Conservation (phyloP, 805 yeast genomes). For the Ogataea corticis region DNA sequence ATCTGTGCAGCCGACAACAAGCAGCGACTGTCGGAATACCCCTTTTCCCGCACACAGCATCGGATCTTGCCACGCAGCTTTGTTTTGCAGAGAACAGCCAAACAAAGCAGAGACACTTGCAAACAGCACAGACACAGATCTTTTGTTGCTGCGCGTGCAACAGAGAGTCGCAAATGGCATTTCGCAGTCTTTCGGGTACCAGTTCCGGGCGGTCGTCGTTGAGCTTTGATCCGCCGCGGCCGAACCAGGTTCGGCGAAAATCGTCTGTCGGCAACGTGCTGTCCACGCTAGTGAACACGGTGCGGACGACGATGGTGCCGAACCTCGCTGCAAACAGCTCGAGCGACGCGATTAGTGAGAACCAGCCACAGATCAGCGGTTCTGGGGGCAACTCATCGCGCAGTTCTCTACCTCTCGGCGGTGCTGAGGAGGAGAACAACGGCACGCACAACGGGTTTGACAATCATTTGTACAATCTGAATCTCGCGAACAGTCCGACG, state of each 20-base stretch:
- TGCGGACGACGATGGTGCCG: conserved; percentile 23
- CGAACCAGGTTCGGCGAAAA: conserved; percentile 26
- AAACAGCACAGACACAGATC: no score
- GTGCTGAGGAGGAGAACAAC: conserved; percentile 6
- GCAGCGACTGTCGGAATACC: no score
- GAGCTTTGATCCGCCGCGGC: conserved; percentile 18
- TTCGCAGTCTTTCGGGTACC: conserved; percentile 22
- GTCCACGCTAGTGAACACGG: conserved; percentile 28
- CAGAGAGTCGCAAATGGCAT: conserved; percentile 15
- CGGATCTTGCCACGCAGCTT: conserved; percentile 1
- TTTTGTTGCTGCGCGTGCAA: neutral
- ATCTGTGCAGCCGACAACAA: no score
- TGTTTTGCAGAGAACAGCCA: conserved; percentile 1
- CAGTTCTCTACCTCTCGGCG: conserved; percentile 15
- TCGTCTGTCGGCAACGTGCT: conserved; percentile 31
- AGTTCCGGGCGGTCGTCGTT: conserved; percentile 24
- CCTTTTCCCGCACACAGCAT: no score
- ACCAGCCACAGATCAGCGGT: conserved; percentile 1
- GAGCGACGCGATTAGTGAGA: no score
- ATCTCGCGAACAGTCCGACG: conserved; percentile 32
- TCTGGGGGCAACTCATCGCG: conserved; percentile 13
- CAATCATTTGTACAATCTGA: conserved; percentile 27
- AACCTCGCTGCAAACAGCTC: neutral
- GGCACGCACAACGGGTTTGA: conserved; percentile 30
- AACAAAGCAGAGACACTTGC: no score